Evolutionary conservation across 78 protist genomes (phyloP).

Genomic region (Monocercomonoides exilis): DNA sequence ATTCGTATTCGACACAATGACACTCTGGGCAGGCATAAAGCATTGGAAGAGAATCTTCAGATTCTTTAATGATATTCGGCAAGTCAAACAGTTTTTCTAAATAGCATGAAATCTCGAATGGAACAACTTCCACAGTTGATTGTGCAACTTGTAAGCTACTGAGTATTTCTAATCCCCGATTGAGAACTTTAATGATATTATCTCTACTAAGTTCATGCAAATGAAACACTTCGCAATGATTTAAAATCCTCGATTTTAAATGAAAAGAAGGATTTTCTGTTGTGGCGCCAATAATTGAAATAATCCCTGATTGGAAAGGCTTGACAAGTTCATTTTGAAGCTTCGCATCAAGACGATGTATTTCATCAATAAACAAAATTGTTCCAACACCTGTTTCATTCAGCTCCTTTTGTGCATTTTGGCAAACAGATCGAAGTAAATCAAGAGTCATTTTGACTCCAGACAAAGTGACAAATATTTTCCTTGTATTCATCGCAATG

Average conservation of each 20-base stretch:
- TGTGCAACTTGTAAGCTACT: not conserved
- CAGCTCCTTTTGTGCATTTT: not conserved
- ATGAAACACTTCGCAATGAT: not conserved
- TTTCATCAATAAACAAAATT: constrained; percentile 19
- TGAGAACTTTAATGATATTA: not conserved
- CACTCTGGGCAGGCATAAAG: not conserved
- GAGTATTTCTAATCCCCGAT: not conserved
- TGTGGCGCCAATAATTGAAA: constrained; percentile 21
- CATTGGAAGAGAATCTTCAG: not conserved
- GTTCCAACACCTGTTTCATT: not conserved
- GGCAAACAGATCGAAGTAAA: not conserved
- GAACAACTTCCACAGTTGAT: not conserved
- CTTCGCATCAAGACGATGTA: not conserved
- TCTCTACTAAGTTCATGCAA: not conserved
- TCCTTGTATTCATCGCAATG: not conserved
- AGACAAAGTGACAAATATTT: not conserved
- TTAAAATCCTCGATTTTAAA: not conserved
- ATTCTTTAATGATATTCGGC: not conserved
- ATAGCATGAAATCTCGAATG: too few species aligned
- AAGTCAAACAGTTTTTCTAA: too few species aligned
- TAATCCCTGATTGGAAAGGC: not conserved
- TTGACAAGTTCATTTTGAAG: constrained; percentile 13
- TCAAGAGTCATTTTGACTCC: not conserved
- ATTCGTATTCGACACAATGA: not conserved
- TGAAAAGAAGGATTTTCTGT: constrained; percentile 28